Evolutionary conservation across 2,329 filamentous ascomycete species (phyloP).

Genomic region (Fusarium acutatum): DNA sequence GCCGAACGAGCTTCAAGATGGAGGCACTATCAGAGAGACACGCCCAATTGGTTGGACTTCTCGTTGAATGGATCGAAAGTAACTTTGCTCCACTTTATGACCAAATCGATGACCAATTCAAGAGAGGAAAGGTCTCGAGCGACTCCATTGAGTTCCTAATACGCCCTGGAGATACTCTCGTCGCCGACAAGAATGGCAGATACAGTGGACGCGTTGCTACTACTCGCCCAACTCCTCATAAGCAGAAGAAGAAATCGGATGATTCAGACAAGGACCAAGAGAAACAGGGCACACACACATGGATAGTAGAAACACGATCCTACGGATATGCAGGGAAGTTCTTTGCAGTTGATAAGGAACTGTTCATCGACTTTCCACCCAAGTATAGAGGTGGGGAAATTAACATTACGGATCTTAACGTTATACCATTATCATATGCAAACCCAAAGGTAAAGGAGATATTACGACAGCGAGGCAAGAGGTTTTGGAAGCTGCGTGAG

Average conservation of each 20-base stretch:
- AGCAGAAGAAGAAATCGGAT: not conserved
- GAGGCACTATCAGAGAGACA: not conserved
- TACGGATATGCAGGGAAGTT: not conserved
- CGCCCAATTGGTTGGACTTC: not conserved
- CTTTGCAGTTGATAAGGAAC: not conserved
- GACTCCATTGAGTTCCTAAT: not conserved
- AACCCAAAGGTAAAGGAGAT: not conserved
- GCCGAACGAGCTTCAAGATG: not conserved
- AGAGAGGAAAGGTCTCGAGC: not conserved
- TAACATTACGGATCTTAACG: not conserved
- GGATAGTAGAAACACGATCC: not conserved
- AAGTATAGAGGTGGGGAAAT: not conserved
- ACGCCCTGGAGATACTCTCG: not conserved
- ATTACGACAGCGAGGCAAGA: not conserved
- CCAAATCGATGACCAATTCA: not conserved
- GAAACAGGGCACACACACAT: accelerated
- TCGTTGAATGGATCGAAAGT: conserved; percentile 3
- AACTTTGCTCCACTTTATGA: not conserved
- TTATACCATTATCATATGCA: not conserved
- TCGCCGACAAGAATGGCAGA: not conserved
- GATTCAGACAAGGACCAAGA: not conserved
- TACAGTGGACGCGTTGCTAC: not conserved
- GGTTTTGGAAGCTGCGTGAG: not conserved
- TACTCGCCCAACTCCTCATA: not conserved
- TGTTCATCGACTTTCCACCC: not conserved